Evolutionary conservation across 108 stramenopile genomes (phyloP).

Genomic region (Chaetoceros tenuissimus): DNA sequence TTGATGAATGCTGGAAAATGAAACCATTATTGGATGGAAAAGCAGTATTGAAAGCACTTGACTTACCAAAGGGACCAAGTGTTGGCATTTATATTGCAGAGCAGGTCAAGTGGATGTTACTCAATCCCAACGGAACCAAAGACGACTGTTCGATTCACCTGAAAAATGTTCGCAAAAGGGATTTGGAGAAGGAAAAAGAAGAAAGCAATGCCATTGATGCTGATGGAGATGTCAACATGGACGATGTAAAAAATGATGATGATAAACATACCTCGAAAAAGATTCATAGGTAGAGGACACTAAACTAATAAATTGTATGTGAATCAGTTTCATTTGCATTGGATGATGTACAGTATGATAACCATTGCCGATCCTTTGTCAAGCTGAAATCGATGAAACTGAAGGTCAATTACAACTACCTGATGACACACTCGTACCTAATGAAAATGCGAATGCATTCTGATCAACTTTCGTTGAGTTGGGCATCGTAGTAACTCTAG

Average conservation of each 20-base stretch:
- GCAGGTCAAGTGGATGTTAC: slow-evolving; percentile 70
- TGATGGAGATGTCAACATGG: slow-evolving; percentile 9
- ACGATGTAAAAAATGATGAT: slow-evolving; percentile 11
- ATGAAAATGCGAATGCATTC: no score
- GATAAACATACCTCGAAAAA: no score
- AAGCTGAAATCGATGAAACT: no score
- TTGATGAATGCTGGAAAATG: slow-evolving; percentile 68
- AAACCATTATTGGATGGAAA: slow-evolving; percentile 70
- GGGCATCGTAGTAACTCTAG: no score
- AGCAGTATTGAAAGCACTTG: slow-evolving; percentile 45
- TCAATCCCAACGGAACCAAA: slow-evolving; percentile 57
- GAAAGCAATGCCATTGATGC: neutral
- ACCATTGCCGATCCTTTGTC: no score
- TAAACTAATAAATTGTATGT: no score
- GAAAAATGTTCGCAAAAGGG: slow-evolving; percentile 30
- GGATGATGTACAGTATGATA: no score
- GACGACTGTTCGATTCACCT: slow-evolving; percentile 55
- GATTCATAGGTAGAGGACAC: no score
- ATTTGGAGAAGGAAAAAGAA: slow-evolving; percentile 18
- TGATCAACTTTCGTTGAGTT: no score
- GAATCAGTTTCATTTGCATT: no score
- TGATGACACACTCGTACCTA: no score
- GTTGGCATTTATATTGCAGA: slow-evolving; percentile 62
- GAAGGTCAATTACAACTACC: no score
- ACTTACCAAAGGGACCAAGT: slow-evolving; percentile 46